These are phyloP conservation scores for Leccinum angustisporum DNA, from an alignment of 1,284 basidiomycete genomes.

Conservation along the genomic window DNA sequence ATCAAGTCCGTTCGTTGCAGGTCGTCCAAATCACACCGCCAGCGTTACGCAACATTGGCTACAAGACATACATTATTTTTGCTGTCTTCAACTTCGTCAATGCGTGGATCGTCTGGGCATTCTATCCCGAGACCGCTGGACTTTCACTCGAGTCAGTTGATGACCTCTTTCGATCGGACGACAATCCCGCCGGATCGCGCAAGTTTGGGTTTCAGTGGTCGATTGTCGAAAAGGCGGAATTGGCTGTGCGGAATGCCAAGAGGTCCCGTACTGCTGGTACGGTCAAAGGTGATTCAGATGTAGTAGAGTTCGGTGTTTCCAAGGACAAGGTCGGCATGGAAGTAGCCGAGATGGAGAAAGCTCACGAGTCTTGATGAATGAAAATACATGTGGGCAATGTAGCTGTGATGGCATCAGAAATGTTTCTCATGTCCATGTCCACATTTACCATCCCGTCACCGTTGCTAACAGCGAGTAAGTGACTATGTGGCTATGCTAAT, in stretches of 20 bases:
- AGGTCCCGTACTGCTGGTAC: neutral
- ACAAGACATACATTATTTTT: slow-evolving; percentile 18
- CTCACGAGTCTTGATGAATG: neutral
- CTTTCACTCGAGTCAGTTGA: slow-evolving; percentile 14
- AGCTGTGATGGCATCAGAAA: no score
- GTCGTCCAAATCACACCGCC: slow-evolving; percentile 19
- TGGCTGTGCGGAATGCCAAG: neutral
- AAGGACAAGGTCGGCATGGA: neutral
- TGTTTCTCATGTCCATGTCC: no score
- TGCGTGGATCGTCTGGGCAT: slow-evolving; percentile 16
- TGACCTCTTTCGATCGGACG: slow-evolving; percentile 1
- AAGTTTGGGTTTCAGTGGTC: slow-evolving; percentile 9
- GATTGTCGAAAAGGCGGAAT: neutral
- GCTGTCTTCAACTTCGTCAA: slow-evolving; percentile 17
- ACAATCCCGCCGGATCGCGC: neutral
- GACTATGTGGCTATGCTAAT: no score
- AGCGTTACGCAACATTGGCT: slow-evolving; percentile 15
- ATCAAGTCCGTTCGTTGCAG: neutral
- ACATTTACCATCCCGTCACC: no score
- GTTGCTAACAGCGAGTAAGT: no score
- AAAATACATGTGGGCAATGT: neutral
- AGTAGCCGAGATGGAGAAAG: neutral
- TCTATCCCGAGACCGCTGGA: slow-evolving; percentile 18
- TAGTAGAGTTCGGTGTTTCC: neutral
- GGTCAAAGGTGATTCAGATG: neutral